Conservation (phyloP, 208 protist species). For the Leishmania gerbilli region DNA sequence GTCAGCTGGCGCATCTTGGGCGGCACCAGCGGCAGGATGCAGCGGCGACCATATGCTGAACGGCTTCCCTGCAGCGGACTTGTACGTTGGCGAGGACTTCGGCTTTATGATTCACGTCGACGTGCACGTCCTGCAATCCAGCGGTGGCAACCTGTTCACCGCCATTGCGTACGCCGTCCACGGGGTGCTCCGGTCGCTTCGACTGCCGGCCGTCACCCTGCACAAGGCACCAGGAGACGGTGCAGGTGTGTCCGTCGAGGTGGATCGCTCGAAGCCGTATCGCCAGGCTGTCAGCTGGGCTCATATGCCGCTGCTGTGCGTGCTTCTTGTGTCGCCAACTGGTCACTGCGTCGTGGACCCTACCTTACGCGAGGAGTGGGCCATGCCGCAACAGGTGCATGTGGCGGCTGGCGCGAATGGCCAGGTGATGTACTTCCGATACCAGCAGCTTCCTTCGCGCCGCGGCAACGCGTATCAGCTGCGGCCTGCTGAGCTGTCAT, state of each 20-base stretch:
- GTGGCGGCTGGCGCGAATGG: conserved; percentile 58
- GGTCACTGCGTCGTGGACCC: conserved; percentile 84
- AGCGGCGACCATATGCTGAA: conserved; percentile 9
- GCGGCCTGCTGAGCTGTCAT: conserved; percentile 9
- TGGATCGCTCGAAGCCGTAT: conserved; percentile 69
- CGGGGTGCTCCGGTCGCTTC: conserved; percentile 52
- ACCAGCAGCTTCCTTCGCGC: conserved; percentile 75
- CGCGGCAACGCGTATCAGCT: conserved; percentile 54
- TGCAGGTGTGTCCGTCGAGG: conserved; percentile 65
- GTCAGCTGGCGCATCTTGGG: conserved; percentile 2
- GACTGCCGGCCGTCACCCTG: conserved; percentile 67
- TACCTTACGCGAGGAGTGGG: conserved; percentile 69
- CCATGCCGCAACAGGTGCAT: conserved; percentile 78
- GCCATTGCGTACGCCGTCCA: conserved; percentile 65
- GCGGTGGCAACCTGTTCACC: conserved; percentile 62
- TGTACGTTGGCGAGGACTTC: conserved; percentile 80
- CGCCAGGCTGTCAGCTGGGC: conserved; percentile 53
- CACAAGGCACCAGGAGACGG: conserved; percentile 46
- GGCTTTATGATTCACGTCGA: conserved; percentile 84
- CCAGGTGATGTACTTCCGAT: conserved; percentile 58
- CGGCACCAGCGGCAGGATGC: background rate
- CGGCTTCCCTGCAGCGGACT: conserved; percentile 57
- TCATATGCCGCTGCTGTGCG: conserved; percentile 58
- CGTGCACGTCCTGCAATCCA: conserved; percentile 70
- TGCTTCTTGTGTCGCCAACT: conserved; percentile 67